Conservation (phyloP, 2,329 filamentous ascomycete genomes). For the Penicillium concentricum region DNA sequence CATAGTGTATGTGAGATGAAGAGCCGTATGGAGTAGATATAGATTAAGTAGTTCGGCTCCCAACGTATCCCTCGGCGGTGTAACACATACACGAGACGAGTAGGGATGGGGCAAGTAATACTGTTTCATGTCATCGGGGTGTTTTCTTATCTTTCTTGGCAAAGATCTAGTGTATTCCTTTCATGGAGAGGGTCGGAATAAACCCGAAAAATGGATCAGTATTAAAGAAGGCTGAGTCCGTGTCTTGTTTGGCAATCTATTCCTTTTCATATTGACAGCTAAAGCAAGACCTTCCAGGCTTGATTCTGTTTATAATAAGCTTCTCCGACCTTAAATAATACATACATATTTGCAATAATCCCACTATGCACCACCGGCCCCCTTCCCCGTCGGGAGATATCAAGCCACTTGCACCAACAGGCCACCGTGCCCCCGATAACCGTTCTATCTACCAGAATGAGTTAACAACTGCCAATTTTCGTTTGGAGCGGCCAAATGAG, state of each 20-base stretch:
- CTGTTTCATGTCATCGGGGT: conserved; percentile 2
- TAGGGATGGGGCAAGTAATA: conserved; percentile 1
- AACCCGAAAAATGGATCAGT: conserved; percentile 11
- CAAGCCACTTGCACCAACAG: not conserved
- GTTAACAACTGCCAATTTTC: not conserved
- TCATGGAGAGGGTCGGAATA: conserved; percentile 4
- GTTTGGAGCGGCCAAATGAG: not conserved
- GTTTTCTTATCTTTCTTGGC: conserved; percentile 11
- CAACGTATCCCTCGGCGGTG: not conserved
- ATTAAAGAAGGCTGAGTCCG: not conserved
- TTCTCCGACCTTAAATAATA: not conserved
- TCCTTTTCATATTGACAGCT: not conserved
- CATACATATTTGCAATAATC: not conserved
- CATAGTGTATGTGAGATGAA: not conserved
- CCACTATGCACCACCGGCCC: not conserved
- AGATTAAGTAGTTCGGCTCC: not conserved
- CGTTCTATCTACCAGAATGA: not conserved
- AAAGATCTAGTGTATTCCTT: not conserved
- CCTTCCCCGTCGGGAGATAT: not conserved
- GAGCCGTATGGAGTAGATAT: not conserved
- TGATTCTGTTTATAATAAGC: not conserved
- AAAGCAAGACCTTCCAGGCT: not conserved
- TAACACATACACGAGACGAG: not conserved
- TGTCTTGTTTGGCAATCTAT: not conserved
- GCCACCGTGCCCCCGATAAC: not conserved